Evolutionary conservation across 805 yeast genomes (phyloP), one percentile per base, ranked within the genome.

Genomic region (Lipomyces kockii): DNA sequence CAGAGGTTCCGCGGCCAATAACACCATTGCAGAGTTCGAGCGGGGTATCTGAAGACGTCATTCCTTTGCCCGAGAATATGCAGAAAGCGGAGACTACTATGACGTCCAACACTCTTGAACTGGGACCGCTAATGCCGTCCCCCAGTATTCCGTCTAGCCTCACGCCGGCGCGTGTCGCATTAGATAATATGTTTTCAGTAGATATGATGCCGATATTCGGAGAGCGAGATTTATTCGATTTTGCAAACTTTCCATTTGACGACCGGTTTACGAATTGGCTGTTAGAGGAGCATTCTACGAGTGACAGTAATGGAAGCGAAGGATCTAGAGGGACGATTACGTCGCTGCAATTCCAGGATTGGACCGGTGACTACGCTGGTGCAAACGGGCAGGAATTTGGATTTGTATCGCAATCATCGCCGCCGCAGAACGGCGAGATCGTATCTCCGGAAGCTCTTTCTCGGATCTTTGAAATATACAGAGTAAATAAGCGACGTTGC

Each of bases 191-290:
- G 46, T 49, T 56, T 14, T 53, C 63, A 20, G 29, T 37, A n/a
- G 64, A 63, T 20, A 66, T 61, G 62, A 61, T 67, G 64, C 70
- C 70, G 12, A 34, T 67, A 8, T 67, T 67, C 49, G 70, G 70
- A 32, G 65, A 67, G 51, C 67, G 70, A 8, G 70, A 62, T 29
- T 35, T 60, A 12, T 63, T 60, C 25, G 67, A 67, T 46, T 67
- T 63, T 54, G 52, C 70, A 14, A 63, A 53, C 34, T 67, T 67
- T 58, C 70, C 70, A 5, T 67, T 67, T 32, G 70, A 67, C 53
- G 70, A 67, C 35, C 46, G 65, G 39, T 67, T 67, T 46, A 67
- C 70, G 12, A 63, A 43, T 34, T 67, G 70, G 70, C 49, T 67
- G 37, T 57, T 67, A 14, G 67, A 67, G 14, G 64, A 64, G 56